Conservation (phyloP, 805 yeast species). For the Pichia pseudocactophila region DNA sequence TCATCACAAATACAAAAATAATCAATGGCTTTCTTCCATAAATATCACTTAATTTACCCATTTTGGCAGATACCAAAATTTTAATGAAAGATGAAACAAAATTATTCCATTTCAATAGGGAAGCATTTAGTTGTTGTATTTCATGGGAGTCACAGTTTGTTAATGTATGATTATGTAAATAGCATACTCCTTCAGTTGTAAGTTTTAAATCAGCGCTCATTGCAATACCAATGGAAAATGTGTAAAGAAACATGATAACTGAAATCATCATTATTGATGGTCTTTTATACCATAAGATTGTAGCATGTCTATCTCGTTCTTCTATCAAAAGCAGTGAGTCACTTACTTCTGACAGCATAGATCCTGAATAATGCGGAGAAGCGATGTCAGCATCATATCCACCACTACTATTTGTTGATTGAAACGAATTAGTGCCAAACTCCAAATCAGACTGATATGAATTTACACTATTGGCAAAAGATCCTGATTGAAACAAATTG, state of each 20-base stretch:
- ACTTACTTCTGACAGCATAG: constrained; percentile 5
- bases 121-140: constrained; percentile 39
- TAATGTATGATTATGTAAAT: constrained; percentile 15
- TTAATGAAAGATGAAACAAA: constrained; percentile 37
- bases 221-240: constrained; percentile 33
- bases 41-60: constrained; percentile 56
- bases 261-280: constrained; percentile 50
- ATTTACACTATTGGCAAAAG: background rate
- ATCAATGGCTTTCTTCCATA: constrained; percentile 52
- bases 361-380: background rate
- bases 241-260: constrained; percentile 31
- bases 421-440: constrained; percentile 21
- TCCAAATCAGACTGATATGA: constrained; percentile 19
- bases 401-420: background rate
- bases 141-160: constrained; percentile 29
- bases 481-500: background rate
- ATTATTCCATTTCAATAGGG: constrained; percentile 37
- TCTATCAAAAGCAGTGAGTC: constrained; percentile 10
- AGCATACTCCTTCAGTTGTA: constrained; percentile 34
- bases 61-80: constrained; percentile 48
- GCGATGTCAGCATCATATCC: constrained; percentile 2
- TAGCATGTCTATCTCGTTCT: constrained; percentile 8
- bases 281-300: constrained; percentile 42
- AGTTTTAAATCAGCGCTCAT: constrained; percentile 32
- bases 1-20: constrained; percentile 19